Evolutionary conservation across 257 asterid species (phyloP).

Genomic region (Salvia splendens): DNA sequence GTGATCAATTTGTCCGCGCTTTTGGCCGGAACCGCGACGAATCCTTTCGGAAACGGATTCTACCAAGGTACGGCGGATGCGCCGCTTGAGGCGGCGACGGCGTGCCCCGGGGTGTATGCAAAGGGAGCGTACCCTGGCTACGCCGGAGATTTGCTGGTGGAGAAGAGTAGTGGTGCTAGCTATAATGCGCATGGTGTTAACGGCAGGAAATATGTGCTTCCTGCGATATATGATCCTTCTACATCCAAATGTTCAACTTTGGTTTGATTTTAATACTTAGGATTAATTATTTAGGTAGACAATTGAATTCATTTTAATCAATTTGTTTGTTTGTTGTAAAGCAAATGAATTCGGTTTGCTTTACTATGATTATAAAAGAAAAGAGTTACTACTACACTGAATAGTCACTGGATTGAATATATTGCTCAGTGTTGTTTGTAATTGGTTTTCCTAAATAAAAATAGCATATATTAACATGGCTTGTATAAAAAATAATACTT

Average conservation of each 20-base stretch:
- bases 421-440: no score
- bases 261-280: constrained; percentile 37
- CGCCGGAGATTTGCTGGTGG: constrained; percentile 67
- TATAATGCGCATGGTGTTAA: constrained; percentile 67
- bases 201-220: constrained; percentile 63
- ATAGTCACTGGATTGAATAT: no score
- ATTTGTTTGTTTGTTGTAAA: no score
- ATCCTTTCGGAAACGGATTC: constrained; percentile 74
- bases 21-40: constrained; percentile 67
- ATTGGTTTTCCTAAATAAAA: no score
- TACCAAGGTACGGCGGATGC: constrained; percentile 66
- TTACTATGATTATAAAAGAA: no score
- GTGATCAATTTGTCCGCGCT: constrained; percentile 56
- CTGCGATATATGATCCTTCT: constrained; percentile 66
- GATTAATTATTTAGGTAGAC: no score
- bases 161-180: constrained; percentile 64
- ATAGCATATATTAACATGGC: no score
- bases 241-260: constrained; percentile 61
- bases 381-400: no score
- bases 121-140: constrained; percentile 84
- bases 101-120: constrained; percentile 74
- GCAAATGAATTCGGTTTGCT: no score
- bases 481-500: no score
- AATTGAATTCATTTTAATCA: no score
- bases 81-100: constrained; percentile 70